Evolutionary conservation across 179 eudicot genomes (phyloP), one percentile per base, ranked within the genome.

Genomic region (Carnegiea gigantea): DNA sequence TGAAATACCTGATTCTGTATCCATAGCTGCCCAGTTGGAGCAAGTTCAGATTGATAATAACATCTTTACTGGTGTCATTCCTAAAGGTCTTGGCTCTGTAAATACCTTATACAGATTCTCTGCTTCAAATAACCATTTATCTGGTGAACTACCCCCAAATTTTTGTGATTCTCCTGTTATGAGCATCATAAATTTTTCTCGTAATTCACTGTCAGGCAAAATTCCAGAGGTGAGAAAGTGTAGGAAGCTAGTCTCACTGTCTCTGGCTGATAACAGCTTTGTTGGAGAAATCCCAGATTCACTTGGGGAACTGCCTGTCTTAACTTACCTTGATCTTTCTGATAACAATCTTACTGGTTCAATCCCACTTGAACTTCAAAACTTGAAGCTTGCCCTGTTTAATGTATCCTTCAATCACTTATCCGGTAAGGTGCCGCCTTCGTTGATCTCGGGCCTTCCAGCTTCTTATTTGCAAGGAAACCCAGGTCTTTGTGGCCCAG

Each of bases 21-120:
- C 98, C 21, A 82, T 67, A 77, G 93, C 95, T 83, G 73, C 87
- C 48, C 88, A 90, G 33, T 75, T 95, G 74, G 97, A 93, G 90
- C 96, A 93, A 86, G 93, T 93, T 88, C 97, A 93, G 91, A 93
- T 95, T 79, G 97, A 93, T 89, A 93, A 93, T 85, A 95, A 95
- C 83, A 92, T 90, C 67, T 93, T 95, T 81, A 86, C 83, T 76
- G 90, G 95, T 77, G 79, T 60, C 80, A 87, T 95, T 68, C 98
- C 98, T 60, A 78, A 76, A 48, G 95, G 96, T 65, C 87, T 95
- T 90, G 98, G 98, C 17, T 68, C 75, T 80, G 84, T 95, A 8
- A 87, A 54, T 77, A 93, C 85, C 80, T 88, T 95, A 78, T 93
- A 93, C 80, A 90, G 97, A 82, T 93, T 95, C 73, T 92, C 97